phyloP scores from a whole-genome alignment of 768 basidiomycete genomes.

The Russula vinacea region DNA sequence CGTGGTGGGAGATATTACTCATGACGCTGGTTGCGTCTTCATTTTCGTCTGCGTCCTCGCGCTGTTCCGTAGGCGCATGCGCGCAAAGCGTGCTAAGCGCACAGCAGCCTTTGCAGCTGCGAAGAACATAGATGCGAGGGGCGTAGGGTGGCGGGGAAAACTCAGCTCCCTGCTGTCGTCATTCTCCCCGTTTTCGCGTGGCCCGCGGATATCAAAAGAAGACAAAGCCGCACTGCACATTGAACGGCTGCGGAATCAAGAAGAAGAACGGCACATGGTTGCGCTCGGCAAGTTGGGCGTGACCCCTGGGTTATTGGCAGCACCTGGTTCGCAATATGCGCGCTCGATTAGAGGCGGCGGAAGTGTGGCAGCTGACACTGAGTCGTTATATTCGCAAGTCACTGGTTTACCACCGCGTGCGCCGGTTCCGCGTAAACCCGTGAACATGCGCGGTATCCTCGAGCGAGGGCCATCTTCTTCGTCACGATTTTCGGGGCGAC shows the following conservation, averaged over 20 bases:
- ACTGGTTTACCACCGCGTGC: conserved; percentile 59
- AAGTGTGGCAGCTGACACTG: conserved; percentile 38
- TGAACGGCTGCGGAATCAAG: conserved; percentile 49
- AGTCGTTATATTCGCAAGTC: conserved; percentile 64
- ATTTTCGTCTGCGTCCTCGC: conserved; percentile 65
- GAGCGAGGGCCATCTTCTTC: conserved; percentile 37
- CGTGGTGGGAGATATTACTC: conserved; percentile 84
- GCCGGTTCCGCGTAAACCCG: conserved; percentile 73
- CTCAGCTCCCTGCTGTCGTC: conserved; percentile 53
- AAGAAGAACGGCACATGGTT: conserved; percentile 48
- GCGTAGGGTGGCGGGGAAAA: conserved; percentile 51
- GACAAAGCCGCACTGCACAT: conserved; percentile 30
- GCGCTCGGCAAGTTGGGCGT: conserved; percentile 36
- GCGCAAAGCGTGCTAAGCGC: conserved; percentile 61
- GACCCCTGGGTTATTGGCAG: neutral
- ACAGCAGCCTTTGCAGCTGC: conserved; percentile 63
- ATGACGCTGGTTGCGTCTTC: conserved; percentile 82
- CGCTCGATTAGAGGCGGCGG: neutral
- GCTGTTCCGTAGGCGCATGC: conserved; percentile 67
- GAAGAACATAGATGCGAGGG: conserved; percentile 50
- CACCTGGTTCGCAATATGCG: conserved; percentile 15
- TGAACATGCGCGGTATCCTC: conserved; percentile 39
- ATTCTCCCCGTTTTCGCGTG: conserved; percentile 50
- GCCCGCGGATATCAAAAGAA: conserved; percentile 24
- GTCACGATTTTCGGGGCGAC: conserved; percentile 50